phyloP scores from a whole-genome alignment of 805 yeast species.

The Nakazawaea ambrosiae region DNA sequence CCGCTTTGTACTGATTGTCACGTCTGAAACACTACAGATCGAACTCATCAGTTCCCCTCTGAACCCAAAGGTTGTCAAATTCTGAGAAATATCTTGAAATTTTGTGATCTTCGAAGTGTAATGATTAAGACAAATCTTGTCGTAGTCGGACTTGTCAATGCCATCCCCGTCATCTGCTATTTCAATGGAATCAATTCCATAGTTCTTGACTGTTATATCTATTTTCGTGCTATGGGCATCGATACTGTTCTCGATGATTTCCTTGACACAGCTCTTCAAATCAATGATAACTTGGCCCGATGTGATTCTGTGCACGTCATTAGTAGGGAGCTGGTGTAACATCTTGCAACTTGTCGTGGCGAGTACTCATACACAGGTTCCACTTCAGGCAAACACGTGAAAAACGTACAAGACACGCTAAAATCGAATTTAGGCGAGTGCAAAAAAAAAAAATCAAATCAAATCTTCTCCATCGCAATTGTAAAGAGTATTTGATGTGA shows the following conservation, averaged over 20 bases:
- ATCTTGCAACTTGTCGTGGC: conserved; percentile 5
- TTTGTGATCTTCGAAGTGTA: conserved; percentile 56
- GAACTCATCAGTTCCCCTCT: conserved; percentile 81
- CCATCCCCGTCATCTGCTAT: conserved; percentile 67
- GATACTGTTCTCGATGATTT: conserved; percentile 76
- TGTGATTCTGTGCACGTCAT: conserved; percentile 69
- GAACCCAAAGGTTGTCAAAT: conserved; percentile 58
- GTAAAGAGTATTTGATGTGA: no score
- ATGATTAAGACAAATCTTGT: conserved; percentile 49
- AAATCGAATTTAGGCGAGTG: not conserved
- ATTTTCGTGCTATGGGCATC: conserved; percentile 71
- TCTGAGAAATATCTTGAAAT: conserved; percentile 49
- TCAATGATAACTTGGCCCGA: conserved; percentile 92
- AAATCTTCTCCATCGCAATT: not conserved
- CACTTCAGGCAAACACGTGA: conserved; percentile 14
- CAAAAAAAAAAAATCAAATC: not conserved
- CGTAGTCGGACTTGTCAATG: conserved; percentile 44
- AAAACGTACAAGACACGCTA: no score
- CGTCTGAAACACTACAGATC: conserved; percentile 46
- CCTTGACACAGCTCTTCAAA: conserved; percentile 72
- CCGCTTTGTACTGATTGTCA: conserved; percentile 46
- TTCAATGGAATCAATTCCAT: conserved; percentile 69
- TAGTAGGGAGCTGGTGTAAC: conserved; percentile 31
- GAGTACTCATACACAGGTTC: not conserved
- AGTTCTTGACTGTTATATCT: conserved; percentile 59